A percentile compares a stretch with the other conserved stretches of the same genome.
Conservation (phyloP, 164 flowering plant species). For the Annona squamosa region DNA sequence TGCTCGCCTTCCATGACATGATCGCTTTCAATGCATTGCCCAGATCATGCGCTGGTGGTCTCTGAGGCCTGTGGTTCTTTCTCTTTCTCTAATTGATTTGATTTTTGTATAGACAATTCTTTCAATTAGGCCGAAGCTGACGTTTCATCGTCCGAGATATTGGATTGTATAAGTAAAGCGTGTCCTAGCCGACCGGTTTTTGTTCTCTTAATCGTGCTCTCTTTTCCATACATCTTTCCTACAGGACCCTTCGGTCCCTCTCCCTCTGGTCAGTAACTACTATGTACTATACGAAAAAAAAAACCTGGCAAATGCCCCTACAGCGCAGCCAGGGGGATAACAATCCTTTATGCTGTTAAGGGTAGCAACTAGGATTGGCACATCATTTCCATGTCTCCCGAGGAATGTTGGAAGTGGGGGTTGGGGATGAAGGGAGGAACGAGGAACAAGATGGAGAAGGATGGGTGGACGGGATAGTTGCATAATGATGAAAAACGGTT, state of each 20-base stretch:
- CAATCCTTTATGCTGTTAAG: constrained; percentile 2
- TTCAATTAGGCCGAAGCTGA: background rate
- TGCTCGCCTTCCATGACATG: constrained; percentile 3
- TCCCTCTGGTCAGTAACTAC: constrained; percentile 3
- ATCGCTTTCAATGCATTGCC: constrained; percentile 2
- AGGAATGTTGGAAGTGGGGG: background rate
- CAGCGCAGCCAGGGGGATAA: background rate
- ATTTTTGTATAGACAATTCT: background rate
- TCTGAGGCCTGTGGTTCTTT: background rate
- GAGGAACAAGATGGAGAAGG: constrained; percentile 2
- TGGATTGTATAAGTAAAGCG: constrained; percentile 1
- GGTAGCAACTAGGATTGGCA: constrained; percentile 3
- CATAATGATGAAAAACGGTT: background rate
- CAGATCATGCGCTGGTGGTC: background rate
- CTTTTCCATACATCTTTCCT: constrained; percentile 2
- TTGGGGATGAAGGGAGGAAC: constrained; percentile 1
- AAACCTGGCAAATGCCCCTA: constrained; percentile 1
- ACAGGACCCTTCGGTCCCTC: constrained; percentile 1
- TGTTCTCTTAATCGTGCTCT: background rate
- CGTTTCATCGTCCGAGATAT: background rate
- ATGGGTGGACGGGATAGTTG: constrained; percentile 2
- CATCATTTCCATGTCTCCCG: constrained; percentile 2
- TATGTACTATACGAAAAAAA: background rate
- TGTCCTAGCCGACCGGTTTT: constrained; percentile 1
- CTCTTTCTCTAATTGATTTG: background rate